Evolutionary conservation across 1,139 yeast species (phyloP), one percentile per base, ranked within the genome.

Genomic region (Suhomyces maxii): DNA sequence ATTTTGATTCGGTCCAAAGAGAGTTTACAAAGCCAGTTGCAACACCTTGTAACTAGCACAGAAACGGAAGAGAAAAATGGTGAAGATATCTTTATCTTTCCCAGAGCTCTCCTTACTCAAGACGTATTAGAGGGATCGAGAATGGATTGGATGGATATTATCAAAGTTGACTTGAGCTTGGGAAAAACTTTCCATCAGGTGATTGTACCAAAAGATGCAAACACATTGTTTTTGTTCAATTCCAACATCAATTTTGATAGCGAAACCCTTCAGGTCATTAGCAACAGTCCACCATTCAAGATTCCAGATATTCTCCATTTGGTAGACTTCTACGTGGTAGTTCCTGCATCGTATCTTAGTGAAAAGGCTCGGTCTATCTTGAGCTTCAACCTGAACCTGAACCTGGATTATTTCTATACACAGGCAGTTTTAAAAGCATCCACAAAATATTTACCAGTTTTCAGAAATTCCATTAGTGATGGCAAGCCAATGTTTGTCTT

Each of bases 141-240:
- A 10, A 51, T 53, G 31, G 33, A 35, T 7, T 14, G 28, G 8
- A 39, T 36, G 26, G 41, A 40, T 10, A 28, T 40, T 2, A 26
- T 28, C 26, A 33, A 40, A 18, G 42, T 43, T 32, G 41, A 54
- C 36, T 40, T 56, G 26, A 48, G 53, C 12, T 32, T 44, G 26
- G 41, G 30, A 3, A 51, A 53, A 30, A 25, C 10, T 14, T 11
- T 26, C 11, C 30, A 33, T 6, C 42, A 37, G 10, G 39, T 62
- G 10, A 36, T 58, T 12, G 40, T 65, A 11, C 77, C 77, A 2
- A 58, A 57, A 35, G 61, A 59, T 12, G 56, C 63, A n/a, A 61
- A 58, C n/a, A 68, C 62, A 10, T 53, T 68, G 35, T 72, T 72
- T 42, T 42, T 72, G 3, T 70, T 68, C 56, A 71, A 72, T 51